A percentile compares a stretch with the other conserved stretches of the same genome.
Evolutionary conservation across 768 basidiomycete genomes (phyloP).

Genomic region (Lactarius akahatsu): DNA sequence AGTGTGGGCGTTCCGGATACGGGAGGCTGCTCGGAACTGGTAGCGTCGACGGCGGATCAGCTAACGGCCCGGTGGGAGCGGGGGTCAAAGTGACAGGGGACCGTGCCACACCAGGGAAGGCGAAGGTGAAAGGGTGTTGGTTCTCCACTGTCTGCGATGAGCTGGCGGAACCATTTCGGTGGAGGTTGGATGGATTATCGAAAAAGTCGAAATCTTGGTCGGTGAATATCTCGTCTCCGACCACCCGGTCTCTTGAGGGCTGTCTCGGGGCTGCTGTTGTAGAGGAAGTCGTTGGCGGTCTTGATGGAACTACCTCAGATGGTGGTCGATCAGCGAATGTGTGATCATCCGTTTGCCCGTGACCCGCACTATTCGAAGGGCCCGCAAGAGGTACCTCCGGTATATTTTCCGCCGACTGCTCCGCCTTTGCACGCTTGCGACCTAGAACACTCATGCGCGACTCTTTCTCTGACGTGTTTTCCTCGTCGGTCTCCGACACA

Average conservation of each 20-base stretch:
- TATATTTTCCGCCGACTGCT: slow-evolving; percentile 30
- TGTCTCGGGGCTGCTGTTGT: slow-evolving; percentile 2
- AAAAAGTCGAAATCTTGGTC: slow-evolving; percentile 31
- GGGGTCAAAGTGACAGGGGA: slow-evolving; percentile 22
- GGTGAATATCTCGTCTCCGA: slow-evolving; percentile 29
- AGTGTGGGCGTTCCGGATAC: slow-evolving; percentile 28
- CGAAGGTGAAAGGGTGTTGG: slow-evolving; percentile 28
- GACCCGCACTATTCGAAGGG: slow-evolving; percentile 11
- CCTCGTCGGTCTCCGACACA: slow-evolving; percentile 44
- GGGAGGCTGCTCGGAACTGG: slow-evolving; percentile 23
- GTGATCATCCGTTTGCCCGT: not conserved
- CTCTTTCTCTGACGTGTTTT: slow-evolving; percentile 40
- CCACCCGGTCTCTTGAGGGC: slow-evolving; percentile 9
- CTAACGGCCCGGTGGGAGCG: slow-evolving; percentile 12
- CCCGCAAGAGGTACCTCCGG: slow-evolving; percentile 18
- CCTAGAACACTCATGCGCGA: slow-evolving; percentile 39
- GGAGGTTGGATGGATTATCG: slow-evolving; percentile 27
- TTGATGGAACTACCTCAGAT: not conserved
- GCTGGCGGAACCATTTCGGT: slow-evolving; percentile 13
- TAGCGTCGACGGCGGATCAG: slow-evolving; percentile 19
- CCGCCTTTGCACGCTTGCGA: slow-evolving; percentile 53
- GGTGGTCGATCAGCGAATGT: not conserved
- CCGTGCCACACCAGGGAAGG: slow-evolving; percentile 22
- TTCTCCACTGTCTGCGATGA: slow-evolving; percentile 18
- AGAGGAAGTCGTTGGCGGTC: slow-evolving; percentile 3